Conservation (phyloP, 2,329 filamentous ascomycete genomes). For the Alternaria burnsii region DNA sequence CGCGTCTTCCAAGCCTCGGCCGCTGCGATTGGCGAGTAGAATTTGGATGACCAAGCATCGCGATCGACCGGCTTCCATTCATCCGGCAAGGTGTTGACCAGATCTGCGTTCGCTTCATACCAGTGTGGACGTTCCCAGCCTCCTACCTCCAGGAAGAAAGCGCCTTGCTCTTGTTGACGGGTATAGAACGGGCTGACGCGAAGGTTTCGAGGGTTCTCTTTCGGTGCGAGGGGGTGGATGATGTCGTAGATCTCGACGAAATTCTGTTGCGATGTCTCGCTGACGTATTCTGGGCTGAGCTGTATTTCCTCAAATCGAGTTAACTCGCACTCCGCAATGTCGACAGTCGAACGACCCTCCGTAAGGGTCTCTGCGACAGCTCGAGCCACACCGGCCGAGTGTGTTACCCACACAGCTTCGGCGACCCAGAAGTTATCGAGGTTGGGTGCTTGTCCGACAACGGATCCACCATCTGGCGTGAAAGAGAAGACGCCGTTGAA, state of each 20-base stretch:
- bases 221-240: constrained; percentile 67
- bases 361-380: constrained; percentile 68
- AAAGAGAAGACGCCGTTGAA: constrained; percentile 75
- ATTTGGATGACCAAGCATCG: constrained; percentile 66
- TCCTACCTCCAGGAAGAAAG: constrained; percentile 66
- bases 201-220: constrained; percentile 65
- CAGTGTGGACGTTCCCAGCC: constrained; percentile 71
- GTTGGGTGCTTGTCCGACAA: constrained; percentile 66
- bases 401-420: constrained; percentile 73
- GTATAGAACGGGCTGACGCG: constrained; percentile 67
- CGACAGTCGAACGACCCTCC: constrained; percentile 63
- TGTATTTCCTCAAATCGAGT: constrained; percentile 70
- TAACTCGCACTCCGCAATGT: constrained; percentile 67
- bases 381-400: constrained; percentile 69
- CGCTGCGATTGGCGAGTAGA: constrained; percentile 66
- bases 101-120: constrained; percentile 65
- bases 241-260: constrained; percentile 73
- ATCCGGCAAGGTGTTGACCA: constrained; percentile 61
- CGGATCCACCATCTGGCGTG: constrained; percentile 69
- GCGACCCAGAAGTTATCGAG: constrained; percentile 70
- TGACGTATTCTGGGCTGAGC: constrained; percentile 63
- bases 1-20: constrained; percentile 72
- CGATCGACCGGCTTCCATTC: constrained; percentile 65
- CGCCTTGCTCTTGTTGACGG: constrained; percentile 64
- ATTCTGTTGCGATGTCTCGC: constrained; percentile 67